Evolutionary conservation across 1,284 basidiomycete genomes (phyloP).

Genomic region (Boletus calvinii): DNA sequence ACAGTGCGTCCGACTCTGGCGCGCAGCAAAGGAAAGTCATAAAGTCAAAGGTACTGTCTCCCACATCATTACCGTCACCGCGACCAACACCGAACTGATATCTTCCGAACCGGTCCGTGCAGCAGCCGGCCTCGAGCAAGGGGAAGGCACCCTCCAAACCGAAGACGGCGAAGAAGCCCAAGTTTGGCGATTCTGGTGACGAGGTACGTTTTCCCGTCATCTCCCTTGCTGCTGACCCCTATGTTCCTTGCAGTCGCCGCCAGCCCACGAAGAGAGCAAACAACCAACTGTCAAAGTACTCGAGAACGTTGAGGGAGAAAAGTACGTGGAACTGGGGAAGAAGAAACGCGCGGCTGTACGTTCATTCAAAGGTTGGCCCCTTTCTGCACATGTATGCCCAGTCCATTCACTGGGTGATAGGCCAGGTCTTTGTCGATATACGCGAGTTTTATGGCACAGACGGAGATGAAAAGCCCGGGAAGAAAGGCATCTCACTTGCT

Average conservation of each 20-base stretch:
- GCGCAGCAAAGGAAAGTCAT: slow-evolving; percentile 1
- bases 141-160: slow-evolving; percentile 12
- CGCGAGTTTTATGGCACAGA: slow-evolving; percentile 67
- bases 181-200: slow-evolving; percentile 11
- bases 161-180: slow-evolving; percentile 34
- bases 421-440: slow-evolving; percentile 65
- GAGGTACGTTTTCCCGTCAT: slow-evolving; percentile 11
- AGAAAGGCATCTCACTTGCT: slow-evolving; percentile 77
- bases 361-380: slow-evolving; percentile 59
- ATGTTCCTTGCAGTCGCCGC: slow-evolving; percentile 16
- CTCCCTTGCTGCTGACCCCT: slow-evolving; percentile 18
- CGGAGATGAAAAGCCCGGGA: slow-evolving; percentile 73
- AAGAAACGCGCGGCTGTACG: slow-evolving; percentile 70
- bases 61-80: not conserved
- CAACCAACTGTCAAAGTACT: slow-evolving; percentile 9
- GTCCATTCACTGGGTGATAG: slow-evolving; percentile 29
- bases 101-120: not conserved
- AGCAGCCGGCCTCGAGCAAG: slow-evolving; percentile 5
- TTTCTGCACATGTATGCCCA: not conserved
- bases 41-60: slow-evolving; percentile 21
- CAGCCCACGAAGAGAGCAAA: slow-evolving; percentile 3
- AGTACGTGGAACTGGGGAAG: slow-evolving; percentile 67
- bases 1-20: slow-evolving; percentile 17
- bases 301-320: slow-evolving; percentile 51
- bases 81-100: not conserved